Conservation (phyloP, 148 eudicot species). For the Dysphania ambrosioides region DNA sequence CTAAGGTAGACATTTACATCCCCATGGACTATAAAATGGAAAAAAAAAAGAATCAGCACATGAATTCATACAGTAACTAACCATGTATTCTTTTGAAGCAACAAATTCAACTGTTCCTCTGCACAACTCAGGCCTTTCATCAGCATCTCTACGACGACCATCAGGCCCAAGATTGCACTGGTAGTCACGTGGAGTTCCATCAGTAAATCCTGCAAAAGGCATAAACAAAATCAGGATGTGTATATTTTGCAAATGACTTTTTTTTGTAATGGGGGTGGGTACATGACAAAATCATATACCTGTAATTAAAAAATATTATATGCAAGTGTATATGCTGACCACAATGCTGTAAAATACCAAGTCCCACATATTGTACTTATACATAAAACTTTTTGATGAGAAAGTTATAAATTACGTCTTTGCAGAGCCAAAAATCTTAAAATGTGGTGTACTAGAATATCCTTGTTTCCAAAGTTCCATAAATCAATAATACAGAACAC, state of each 20-base stretch:
- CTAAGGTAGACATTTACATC: too few species aligned
- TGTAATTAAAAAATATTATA: background rate
- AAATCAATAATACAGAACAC: background rate
- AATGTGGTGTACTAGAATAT: background rate
- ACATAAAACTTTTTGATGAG: background rate
- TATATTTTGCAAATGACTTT: too few species aligned
- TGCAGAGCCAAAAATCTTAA: too few species aligned
- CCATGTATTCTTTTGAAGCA: conserved; percentile 90
- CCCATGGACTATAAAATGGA: too few species aligned
- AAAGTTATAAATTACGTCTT: too few species aligned
- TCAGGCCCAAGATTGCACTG: conserved; percentile 95
- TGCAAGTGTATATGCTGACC: background rate
- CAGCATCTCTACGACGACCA: conserved; percentile 99
- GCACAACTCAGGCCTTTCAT: conserved; percentile 94
- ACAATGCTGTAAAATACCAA: background rate
- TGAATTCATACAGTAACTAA: conserved; percentile 39
- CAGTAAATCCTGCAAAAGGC: conserved; percentile 69
- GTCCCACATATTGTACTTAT: background rate
- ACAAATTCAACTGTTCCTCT: conserved; percentile 99
- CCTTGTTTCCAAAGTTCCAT: background rate
- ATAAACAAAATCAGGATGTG: background rate
- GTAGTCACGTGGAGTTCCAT: conserved; percentile 96
- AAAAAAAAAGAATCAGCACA: too few species aligned
- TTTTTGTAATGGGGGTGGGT: too few species aligned
- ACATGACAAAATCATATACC: background rate